These are phyloP conservation scores for Suhomyces kilbournensis DNA, from an alignment of 805 yeast genomes.

Conservation along the genomic window DNA sequence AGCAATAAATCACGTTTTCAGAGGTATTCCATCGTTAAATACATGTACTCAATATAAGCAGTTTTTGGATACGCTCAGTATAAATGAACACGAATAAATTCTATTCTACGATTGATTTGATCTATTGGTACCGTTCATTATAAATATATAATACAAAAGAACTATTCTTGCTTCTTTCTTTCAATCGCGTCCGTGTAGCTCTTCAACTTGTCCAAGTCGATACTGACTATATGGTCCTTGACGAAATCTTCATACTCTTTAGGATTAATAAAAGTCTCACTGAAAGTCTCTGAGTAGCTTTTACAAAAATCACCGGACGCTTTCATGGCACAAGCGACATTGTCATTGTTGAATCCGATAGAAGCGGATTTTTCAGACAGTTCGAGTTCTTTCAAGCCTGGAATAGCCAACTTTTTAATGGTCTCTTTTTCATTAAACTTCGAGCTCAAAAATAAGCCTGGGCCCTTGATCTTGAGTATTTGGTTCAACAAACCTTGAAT, in stretches of 20 bases:
- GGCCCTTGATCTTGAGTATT: conserved; percentile 9
- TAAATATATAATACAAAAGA: background rate
- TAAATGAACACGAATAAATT: background rate
- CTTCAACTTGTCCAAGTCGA: background rate
- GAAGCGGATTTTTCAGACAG: background rate
- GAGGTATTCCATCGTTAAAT: too few relatives aligned
- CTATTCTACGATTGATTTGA: background rate
- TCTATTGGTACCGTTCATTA: background rate
- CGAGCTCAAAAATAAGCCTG: conserved; percentile 1
- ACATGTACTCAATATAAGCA: background rate
- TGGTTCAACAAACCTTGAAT: conserved; percentile 16
- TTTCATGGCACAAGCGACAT: conserved; percentile 13
- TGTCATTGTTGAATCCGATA: conserved; percentile 13
- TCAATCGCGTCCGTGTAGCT: conserved; percentile 1
- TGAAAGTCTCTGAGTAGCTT: conserved; percentile 8
- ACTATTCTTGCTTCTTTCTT: background rate
- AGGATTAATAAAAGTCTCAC: conserved; percentile 1
- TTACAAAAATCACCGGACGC: conserved; percentile 12
- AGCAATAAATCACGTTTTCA: background rate
- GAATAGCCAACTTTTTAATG: background rate
- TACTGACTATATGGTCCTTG: background rate
- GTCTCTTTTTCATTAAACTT: background rate
- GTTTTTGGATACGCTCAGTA: too few relatives aligned
- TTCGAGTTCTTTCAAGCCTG: background rate
- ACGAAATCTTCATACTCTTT: conserved; percentile 5